phyloP scores from a whole-genome alignment of 805 yeast genomes.

The Ogataea nonfermentans region DNA sequence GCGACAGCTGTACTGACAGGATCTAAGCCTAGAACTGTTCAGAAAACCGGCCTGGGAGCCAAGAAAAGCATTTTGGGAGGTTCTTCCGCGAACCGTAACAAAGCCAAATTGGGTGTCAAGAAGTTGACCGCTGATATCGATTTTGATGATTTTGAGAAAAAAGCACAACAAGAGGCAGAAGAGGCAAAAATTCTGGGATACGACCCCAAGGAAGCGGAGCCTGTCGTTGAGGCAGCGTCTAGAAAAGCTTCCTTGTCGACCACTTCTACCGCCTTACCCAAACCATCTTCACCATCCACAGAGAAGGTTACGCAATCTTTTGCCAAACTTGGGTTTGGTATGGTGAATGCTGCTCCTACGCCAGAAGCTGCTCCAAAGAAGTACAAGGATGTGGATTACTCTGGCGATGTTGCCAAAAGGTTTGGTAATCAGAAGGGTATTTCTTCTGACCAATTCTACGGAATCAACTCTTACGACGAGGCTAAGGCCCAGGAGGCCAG shows the following conservation, averaged over 20 bases:
- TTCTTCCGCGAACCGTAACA: slow-evolving; percentile 51
- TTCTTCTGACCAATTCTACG: slow-evolving; percentile 93
- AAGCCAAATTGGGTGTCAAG: slow-evolving; percentile 57
- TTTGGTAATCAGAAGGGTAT: slow-evolving; percentile 91
- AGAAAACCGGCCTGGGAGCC: slow-evolving; percentile 25
- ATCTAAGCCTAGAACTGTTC: slow-evolving; percentile 33
- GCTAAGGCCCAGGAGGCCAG: slow-evolving; percentile 76
- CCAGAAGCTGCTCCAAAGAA: slow-evolving; percentile 23
- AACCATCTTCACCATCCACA: slow-evolving; percentile 25
- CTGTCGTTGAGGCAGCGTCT: slow-evolving; percentile 15
- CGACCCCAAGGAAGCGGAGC: slow-evolving; percentile 36
- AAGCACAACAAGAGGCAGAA: slow-evolving; percentile 81
- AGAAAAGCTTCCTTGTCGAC: slow-evolving; percentile 18
- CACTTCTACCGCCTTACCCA: slow-evolving; percentile 18
- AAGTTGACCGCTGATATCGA: slow-evolving; percentile 52
- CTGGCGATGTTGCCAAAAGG: slow-evolving; percentile 73
- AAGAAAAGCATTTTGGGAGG: slow-evolving; percentile 39
- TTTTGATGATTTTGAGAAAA: slow-evolving; percentile 63
- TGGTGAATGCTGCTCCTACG: slow-evolving; percentile 65
- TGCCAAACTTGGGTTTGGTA: slow-evolving; percentile 88
- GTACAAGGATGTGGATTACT: slow-evolving; percentile 46
- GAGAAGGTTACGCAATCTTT: slow-evolving; percentile 63
- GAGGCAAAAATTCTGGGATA: slow-evolving; percentile 57
- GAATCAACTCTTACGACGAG: slow-evolving; percentile 81
- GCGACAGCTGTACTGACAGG: slow-evolving; percentile 22